phyloP scores from a whole-genome alignment of 805 yeast species.

The Hanseniaspora nectarophila region DNA sequence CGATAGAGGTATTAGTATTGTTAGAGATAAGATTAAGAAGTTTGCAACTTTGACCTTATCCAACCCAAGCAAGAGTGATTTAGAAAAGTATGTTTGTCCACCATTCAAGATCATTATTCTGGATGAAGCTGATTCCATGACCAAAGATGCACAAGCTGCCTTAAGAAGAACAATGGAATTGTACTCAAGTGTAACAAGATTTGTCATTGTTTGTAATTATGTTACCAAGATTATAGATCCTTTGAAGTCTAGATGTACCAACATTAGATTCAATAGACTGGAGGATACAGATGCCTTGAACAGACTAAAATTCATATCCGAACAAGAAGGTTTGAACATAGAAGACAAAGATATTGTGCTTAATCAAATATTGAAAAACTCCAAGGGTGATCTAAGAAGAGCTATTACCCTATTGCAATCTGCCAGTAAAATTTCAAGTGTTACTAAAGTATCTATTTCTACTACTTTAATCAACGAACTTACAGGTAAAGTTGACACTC shows the following conservation, averaged over 20 bases:
- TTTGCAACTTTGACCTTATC: constrained; percentile 80
- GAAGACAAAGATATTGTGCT: constrained; percentile 33
- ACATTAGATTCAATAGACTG: constrained; percentile 76
- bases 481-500: constrained; percentile 60
- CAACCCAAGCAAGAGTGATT: constrained; percentile 59
- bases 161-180: constrained; percentile 88
- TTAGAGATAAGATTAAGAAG: constrained; percentile 70
- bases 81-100: constrained; percentile 78
- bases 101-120: constrained; percentile 86
- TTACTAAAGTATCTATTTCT: constrained; percentile 34
- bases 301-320: constrained; percentile 50
- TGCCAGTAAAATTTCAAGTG: constrained; percentile 45
- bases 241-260: constrained; percentile 88
- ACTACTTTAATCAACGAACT: constrained; percentile 47
- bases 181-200: constrained; percentile 78
- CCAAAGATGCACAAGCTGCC: constrained; percentile 92
- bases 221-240: constrained; percentile 96
- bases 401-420: constrained; percentile 87
- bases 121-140: constrained; percentile 97
- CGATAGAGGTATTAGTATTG: constrained; percentile 81
- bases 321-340: constrained; percentile 35
- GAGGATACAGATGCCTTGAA: constrained; percentile 58
- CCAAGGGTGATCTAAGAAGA: constrained; percentile 84
- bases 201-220: constrained; percentile 90
- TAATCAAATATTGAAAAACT: constrained; percentile 51